These are phyloP conservation scores for Westerdykella sp. DNA, from an alignment of 2,329 filamentous ascomycete genomes.

Conservation along the genomic window DNA sequence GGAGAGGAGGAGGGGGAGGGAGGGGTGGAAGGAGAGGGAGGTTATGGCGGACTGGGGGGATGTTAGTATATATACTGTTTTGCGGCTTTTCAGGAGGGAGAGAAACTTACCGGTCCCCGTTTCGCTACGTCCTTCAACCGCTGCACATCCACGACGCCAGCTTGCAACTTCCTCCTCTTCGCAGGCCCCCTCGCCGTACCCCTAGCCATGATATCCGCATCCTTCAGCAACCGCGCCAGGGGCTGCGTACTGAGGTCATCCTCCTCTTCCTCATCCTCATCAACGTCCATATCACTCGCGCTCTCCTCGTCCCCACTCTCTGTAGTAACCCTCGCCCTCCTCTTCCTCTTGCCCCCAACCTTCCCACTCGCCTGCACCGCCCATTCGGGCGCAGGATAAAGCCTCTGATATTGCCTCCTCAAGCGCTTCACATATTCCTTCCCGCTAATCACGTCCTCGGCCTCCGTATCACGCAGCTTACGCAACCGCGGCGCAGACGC, in stretches of 20 bases:
- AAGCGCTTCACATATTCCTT: slow-evolving; percentile 77
- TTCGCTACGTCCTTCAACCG: slow-evolving; percentile 79
- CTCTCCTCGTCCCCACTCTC: slow-evolving; percentile 43
- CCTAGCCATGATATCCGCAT: slow-evolving; percentile 60
- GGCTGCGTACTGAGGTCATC: slow-evolving; percentile 61
- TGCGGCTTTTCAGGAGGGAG: too few relatives aligned
- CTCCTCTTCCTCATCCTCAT: slow-evolving; percentile 24
- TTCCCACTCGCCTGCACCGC: slow-evolving; percentile 43
- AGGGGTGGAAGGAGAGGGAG: slow-evolving; percentile 82
- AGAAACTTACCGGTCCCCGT: slow-evolving; percentile 55
- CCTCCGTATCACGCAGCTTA: slow-evolving; percentile 74
- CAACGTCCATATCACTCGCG: slow-evolving; percentile 51
- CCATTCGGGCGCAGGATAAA: slow-evolving; percentile 59
- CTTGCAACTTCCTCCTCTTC: slow-evolving; percentile 67
- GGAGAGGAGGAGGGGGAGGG: slow-evolving; percentile 81
- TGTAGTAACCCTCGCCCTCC: slow-evolving; percentile 34
- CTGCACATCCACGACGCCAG: slow-evolving; percentile 86
- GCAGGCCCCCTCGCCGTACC: slow-evolving; percentile 41
- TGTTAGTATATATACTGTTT: slow-evolving; percentile 11
- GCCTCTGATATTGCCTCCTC: slow-evolving; percentile 65
- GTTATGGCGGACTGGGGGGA: slow-evolving; percentile 60
- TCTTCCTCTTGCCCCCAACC: slow-evolving; percentile 44
- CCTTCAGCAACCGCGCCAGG: slow-evolving; percentile 71
- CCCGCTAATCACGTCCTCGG: slow-evolving; percentile 80
- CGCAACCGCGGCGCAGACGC: slow-evolving; percentile 67